A percentile compares a stretch with the other conserved stretches of the same genome.
phyloP scores from a whole-genome alignment of 1,284 basidiomycete species.

The Earliella scabrosa region DNA sequence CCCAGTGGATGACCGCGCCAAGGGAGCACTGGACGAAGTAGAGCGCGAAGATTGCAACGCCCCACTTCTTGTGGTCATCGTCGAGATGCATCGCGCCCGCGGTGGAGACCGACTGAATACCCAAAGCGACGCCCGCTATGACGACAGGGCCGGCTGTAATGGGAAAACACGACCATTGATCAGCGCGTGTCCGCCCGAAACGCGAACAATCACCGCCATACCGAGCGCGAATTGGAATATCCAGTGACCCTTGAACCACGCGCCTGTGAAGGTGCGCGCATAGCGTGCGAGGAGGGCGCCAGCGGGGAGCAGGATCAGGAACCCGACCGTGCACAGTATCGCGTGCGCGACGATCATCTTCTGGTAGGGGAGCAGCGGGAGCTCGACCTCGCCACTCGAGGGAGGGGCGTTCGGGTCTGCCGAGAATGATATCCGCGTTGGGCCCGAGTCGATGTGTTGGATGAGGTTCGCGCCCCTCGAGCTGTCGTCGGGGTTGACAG shows the following conservation, averaged over 20 bases:
- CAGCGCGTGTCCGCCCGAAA: background rate
- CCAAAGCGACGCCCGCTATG: slow-evolving; percentile 52
- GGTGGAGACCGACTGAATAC: slow-evolving; percentile 49
- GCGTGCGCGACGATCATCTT: slow-evolving; percentile 44
- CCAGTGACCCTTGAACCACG: slow-evolving; percentile 36
- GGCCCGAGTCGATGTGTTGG: slow-evolving; percentile 40
- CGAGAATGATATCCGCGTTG: slow-evolving; percentile 34
- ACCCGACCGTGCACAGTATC: slow-evolving; percentile 35
- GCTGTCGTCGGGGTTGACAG: slow-evolving; percentile 34
- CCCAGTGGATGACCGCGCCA: slow-evolving; percentile 63
- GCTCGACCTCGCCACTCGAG: slow-evolving; percentile 1
- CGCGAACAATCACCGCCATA: slow-evolving; percentile 8
- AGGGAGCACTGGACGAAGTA: slow-evolving; percentile 60
- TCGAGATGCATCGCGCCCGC: slow-evolving; percentile 44
- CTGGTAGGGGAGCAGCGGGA: slow-evolving; percentile 34
- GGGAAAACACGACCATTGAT: background rate
- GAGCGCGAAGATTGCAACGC: slow-evolving; percentile 62
- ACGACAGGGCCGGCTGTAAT: slow-evolving; percentile 48
- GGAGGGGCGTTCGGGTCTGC: slow-evolving; percentile 12
- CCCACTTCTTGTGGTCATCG: slow-evolving; percentile 62
- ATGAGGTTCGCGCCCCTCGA: slow-evolving; percentile 34
- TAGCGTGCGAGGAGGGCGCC: slow-evolving; percentile 37
- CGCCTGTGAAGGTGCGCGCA: slow-evolving; percentile 33
- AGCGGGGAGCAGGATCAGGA: slow-evolving; percentile 35
- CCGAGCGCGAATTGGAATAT: slow-evolving; percentile 31